Percentiles rank a stretch among this genome's conserved stretches.
These are phyloP conservation scores for Epichloe glyceriae DNA, from an alignment of 2,329 filamentous ascomycete species.

Conservation along the genomic window DNA sequence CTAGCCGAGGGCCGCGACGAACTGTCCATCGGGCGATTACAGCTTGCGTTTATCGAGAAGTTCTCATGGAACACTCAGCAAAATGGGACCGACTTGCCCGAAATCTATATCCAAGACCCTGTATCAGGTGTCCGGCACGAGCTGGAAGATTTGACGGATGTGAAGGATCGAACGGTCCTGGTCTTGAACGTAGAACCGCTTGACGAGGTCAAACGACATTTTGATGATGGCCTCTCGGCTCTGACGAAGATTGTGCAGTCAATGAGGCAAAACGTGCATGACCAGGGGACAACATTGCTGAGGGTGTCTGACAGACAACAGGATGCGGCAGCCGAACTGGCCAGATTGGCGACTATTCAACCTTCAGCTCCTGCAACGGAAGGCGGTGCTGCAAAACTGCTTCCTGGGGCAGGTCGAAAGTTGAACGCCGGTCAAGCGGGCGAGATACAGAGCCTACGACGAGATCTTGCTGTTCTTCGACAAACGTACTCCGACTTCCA, in stretches of 20 bases:
- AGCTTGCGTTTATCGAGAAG: conserved; percentile 96
- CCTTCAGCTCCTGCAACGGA: conserved; percentile 26
- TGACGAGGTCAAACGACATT: conserved; percentile 91
- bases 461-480: conserved; percentile 79
- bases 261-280: conserved; percentile 70
- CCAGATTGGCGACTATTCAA: conserved; percentile 39
- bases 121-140: conserved; percentile 95
- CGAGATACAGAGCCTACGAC: conserved; percentile 70
- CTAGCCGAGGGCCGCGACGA: conserved; percentile 73
- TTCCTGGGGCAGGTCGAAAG: conserved; percentile 25
- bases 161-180: conserved; percentile 91
- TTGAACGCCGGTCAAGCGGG: conserved; percentile 50
- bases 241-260: conserved; percentile 75
- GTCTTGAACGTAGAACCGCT: conserved; percentile 86
- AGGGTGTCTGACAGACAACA: conserved; percentile 83
- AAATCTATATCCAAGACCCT: conserved; percentile 96
- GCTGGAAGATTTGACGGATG: conserved; percentile 80
- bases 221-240: conserved; percentile 78
- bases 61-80: conserved; percentile 98
- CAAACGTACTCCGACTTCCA: conserved; percentile 91
- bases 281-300: conserved; percentile 71
- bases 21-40: conserved; percentile 73
- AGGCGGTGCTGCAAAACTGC: conserved; percentile 25
- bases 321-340: conserved; percentile 78
- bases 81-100: conserved; percentile 81